Evolutionary conservation across 2,329 filamentous ascomycete species (phyloP).

Genomic region (Colletotrichum kahawae): DNA sequence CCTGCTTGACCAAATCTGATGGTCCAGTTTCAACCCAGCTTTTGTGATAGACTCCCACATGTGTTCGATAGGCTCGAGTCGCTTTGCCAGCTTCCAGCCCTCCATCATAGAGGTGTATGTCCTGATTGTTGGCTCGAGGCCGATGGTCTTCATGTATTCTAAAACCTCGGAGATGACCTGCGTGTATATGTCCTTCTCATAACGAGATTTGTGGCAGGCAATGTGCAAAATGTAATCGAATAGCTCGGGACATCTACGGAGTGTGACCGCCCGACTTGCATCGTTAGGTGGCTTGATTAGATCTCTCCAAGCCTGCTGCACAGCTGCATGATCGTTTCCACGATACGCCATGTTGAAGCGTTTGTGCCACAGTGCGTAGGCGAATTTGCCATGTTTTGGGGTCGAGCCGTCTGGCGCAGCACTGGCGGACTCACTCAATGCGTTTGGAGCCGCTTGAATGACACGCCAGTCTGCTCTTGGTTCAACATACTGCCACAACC

Average conservation of each 20-base stretch:
- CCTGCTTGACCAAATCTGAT: conserved; percentile 71
- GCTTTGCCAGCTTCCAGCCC: conserved; percentile 67
- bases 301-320: conserved; percentile 33
- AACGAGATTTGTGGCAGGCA: conserved; percentile 33
- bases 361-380: conserved; percentile 19
- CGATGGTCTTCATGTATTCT: conserved; percentile 49
- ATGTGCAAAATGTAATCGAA: conserved; percentile 46
- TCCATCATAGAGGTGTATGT: conserved; percentile 78
- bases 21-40: conserved; percentile 66
- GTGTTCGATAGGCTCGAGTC: conserved; percentile 63
- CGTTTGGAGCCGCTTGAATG: background rate
- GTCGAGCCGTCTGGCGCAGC: background rate
- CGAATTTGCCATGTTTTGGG: background rate
- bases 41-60: conserved; percentile 70
- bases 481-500: conserved; percentile 13
- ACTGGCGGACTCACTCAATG: background rate
- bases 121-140: conserved; percentile 62
- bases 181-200: background rate
- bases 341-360: conserved; percentile 8
- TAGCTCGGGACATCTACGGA: conserved; percentile 38
- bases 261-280: conserved; percentile 27
- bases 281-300: conserved; percentile 31
- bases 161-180: conserved; percentile 31
- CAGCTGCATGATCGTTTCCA: background rate
- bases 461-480: conserved; percentile 15